phyloP scores from a whole-genome alignment of 2,329 filamentous ascomycete genomes.

The Colletotrichum truncatum region DNA sequence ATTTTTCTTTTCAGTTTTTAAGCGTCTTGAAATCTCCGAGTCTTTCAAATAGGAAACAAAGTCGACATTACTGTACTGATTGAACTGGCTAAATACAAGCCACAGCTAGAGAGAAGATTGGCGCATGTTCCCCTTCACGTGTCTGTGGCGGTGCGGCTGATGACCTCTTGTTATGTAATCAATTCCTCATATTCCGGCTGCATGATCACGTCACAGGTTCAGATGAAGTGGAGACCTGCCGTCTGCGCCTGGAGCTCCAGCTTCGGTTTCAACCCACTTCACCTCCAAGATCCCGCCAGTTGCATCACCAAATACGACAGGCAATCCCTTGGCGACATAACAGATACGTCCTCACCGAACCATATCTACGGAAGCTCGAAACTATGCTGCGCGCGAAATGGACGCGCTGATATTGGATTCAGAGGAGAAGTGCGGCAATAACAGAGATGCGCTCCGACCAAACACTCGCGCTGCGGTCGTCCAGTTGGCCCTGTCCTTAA shows the following conservation, averaged over 20 bases:
- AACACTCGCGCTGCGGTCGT: constrained; percentile 52
- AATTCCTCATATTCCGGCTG: not conserved
- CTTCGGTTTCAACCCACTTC: not conserved
- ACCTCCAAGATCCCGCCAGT: not conserved
- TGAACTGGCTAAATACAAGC: too few relatives aligned
- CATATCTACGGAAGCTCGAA: not conserved
- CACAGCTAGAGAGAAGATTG: too few relatives aligned
- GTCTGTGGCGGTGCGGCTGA: not conserved
- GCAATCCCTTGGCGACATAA: not conserved
- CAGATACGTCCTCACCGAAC: not conserved
- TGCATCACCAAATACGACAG: constrained; percentile 1
- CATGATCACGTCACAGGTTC: constrained; percentile 31
- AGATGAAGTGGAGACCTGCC: constrained; percentile 26
- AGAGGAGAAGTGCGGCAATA: constrained; percentile 33
- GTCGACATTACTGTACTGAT: too few relatives aligned
- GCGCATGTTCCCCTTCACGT: not conserved
- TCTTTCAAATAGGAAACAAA: too few relatives aligned
- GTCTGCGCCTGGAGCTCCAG: constrained; percentile 3
- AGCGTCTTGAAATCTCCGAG: too few relatives aligned
- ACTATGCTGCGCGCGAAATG: constrained; percentile 24
- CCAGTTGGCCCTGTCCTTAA: constrained; percentile 78
- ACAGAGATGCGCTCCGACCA: constrained; percentile 35
- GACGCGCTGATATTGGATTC: constrained; percentile 15
- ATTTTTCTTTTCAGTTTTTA: too few relatives aligned
- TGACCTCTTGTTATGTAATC: not conserved